phyloP scores from a whole-genome alignment of 148 eudicot genomes.

The Camellia sinensis region DNA sequence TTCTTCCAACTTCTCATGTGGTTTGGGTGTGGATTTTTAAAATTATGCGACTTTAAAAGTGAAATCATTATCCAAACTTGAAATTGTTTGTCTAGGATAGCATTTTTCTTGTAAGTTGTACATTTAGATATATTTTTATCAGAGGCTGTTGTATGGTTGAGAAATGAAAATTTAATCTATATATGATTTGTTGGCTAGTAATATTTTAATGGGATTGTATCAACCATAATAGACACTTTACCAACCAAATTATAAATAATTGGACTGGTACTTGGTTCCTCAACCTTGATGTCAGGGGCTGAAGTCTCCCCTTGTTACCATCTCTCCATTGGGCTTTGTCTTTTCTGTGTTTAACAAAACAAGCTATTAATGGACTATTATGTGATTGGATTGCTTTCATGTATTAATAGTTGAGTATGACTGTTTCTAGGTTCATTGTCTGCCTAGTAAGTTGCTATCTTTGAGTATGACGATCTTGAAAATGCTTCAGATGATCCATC shows the following conservation, averaged over 20 bases:
- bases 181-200: slow-evolving; percentile 3
- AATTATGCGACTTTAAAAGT: not conserved
- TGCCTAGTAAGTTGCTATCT: no score
- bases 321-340: no score
- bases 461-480: not conserved
- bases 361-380: no score
- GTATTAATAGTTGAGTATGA: no score
- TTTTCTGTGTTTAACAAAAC: no score
- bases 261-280: not conserved
- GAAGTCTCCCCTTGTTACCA: no score
- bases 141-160: not conserved
- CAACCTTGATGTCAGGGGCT: no score
- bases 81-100: slow-evolving; percentile 3
- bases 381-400: no score
- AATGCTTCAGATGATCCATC: not conserved
- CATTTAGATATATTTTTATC: not conserved
- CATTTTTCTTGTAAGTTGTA: not conserved
- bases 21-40: not conserved
- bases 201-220: not conserved
- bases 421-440: no score
- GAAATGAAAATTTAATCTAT: not conserved
- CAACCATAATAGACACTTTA: not conserved
- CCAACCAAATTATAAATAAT: not conserved
- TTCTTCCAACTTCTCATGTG: slow-evolving; percentile 4
- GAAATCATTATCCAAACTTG: slow-evolving; percentile 3